Evolutionary conservation across 495 filamentous ascomycete genomes (phyloP), one percentile per base, ranked within the genome.

Genomic region (Amorphotheca resinae): DNA sequence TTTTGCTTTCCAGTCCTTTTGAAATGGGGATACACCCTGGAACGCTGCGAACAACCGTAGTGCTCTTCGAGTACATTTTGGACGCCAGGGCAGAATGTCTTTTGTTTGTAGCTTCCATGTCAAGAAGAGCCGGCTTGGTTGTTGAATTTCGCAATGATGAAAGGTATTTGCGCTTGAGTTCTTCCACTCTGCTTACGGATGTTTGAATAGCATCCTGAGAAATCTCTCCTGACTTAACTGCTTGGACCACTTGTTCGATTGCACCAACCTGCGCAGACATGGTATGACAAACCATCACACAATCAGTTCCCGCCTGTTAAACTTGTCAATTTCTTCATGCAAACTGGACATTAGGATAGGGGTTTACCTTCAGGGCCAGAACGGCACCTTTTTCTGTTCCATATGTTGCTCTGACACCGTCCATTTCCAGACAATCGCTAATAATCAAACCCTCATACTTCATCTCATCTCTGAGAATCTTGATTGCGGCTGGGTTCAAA

Each of bases 341-440:
- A 22, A 30, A 18, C 4, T 14, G 7, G 4, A 16, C 11, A 38
- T 3, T 2, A 42, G 14, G 22, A 8, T 9, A 22, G 3, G 22
- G 8, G 14, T 36, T 30, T 11, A 53, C 51, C 28, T 59, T 59
- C 23, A 72, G 41, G 1, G 68, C 63, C 32, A 72, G 59, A 20
- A 69, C 60, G 1, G 68, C 59, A 33, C 65, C 67, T 43, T 63
- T 55, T 36, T 68, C 66, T 0, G 67, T 67, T 3, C 68, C 68
- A 44, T 60, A 64, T 8, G 61, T 68, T 3, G 61, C 54, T 15
- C 66, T 57, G n/a, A 72, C 64, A 1, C 68, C 67, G 32, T 93
- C 86, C 87, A 93, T 94, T 59, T 93, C 86, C 23, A 93, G 65
- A 43, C 87, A 94, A 50, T 94, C 87, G 1, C 84, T 91, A 30